Evolutionary conservation across 108 stramenopile species (phyloP).

Genomic region (Discostella stelligeroides): DNA sequence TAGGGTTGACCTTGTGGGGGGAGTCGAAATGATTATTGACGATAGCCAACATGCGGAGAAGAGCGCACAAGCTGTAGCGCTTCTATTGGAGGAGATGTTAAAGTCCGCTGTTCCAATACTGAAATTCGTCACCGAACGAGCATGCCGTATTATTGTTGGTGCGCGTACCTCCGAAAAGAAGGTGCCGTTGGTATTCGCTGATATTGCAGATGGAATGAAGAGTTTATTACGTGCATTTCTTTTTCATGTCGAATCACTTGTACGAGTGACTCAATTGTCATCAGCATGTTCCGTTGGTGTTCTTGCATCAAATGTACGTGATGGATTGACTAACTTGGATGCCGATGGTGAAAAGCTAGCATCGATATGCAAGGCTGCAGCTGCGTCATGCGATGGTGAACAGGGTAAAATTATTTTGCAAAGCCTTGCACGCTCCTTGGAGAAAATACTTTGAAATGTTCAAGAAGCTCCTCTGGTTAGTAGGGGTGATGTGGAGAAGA

Average conservation of each 20-base stretch:
- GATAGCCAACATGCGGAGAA: conserved; percentile 41
- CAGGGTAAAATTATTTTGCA: conserved; percentile 33
- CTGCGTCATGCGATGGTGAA: conserved; percentile 20
- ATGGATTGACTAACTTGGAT: conserved; percentile 41
- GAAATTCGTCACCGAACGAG: conserved; percentile 53
- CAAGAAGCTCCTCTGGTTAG: too few species aligned
- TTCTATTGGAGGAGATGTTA: conserved; percentile 32
- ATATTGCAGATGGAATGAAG: conserved; percentile 41
- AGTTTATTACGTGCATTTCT: conserved; percentile 27
- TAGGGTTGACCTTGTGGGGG: conserved; percentile 35
- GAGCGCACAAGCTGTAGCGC: conserved; percentile 26
- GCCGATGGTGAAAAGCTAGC: conserved; percentile 39
- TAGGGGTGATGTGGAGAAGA: too few species aligned
- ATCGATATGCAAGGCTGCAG: conserved; percentile 16
- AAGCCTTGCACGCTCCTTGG: conserved; percentile 23
- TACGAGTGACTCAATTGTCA: conserved; percentile 5
- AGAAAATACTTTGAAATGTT: conserved; percentile 27
- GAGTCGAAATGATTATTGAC: conserved; percentile 54
- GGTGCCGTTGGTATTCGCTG: conserved; percentile 25
- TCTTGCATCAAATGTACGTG: conserved; percentile 10
- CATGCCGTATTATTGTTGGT: conserved; percentile 48
- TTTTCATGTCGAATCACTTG: conserved; percentile 28
- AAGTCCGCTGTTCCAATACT: conserved; percentile 39
- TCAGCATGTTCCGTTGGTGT: not conserved
- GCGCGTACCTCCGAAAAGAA: conserved; percentile 19